phyloP scores from a whole-genome alignment of 1,139 yeast species.

The Pneumocystis jirovecii region DNA sequence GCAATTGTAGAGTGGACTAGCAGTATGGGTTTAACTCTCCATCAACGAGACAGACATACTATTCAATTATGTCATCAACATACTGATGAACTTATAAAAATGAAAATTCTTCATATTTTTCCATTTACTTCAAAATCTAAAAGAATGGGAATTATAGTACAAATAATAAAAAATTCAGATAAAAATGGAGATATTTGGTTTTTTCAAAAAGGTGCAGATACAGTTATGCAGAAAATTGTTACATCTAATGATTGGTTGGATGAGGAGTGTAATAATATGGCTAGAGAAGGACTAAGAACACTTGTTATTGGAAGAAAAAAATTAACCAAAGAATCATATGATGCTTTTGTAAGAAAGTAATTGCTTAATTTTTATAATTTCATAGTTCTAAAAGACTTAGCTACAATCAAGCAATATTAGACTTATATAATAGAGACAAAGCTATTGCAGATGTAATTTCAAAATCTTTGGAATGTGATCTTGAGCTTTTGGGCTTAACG shows the following conservation, averaged over 20 bases:
- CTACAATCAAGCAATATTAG: constrained; percentile 46
- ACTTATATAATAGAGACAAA: constrained; percentile 71
- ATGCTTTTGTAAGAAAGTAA: constrained; percentile 45
- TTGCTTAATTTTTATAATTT: neutral
- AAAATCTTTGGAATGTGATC: constrained; percentile 60
- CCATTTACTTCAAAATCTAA: constrained; percentile 94
- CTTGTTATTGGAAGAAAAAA: constrained; percentile 78
- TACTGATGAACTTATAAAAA: constrained; percentile 32
- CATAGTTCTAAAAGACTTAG: neutral
- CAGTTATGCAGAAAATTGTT: constrained; percentile 81
- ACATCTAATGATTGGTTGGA: constrained; percentile 87
- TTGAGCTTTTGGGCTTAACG: constrained; percentile 80
- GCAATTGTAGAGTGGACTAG: constrained; percentile 93
- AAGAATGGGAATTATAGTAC: constrained; percentile 84
- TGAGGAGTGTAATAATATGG: constrained; percentile 95
- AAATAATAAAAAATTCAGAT: constrained; percentile 30
- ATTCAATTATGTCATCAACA: constrained; percentile 45
- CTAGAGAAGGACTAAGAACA: constrained; percentile 92
- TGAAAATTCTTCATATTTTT: constrained; percentile 64
- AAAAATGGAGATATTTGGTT: constrained; percentile 49
- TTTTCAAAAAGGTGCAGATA: constrained; percentile 88
- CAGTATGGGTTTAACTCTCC: constrained; percentile 61
- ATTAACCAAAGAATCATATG: constrained; percentile 39
- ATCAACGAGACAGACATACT: constrained; percentile 65
- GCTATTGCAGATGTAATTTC: constrained; percentile 53